Base-by-base conservation (phyloP, 2,329 filamentous ascomycete species). In the Cladophialophora exuberans region DNA sequence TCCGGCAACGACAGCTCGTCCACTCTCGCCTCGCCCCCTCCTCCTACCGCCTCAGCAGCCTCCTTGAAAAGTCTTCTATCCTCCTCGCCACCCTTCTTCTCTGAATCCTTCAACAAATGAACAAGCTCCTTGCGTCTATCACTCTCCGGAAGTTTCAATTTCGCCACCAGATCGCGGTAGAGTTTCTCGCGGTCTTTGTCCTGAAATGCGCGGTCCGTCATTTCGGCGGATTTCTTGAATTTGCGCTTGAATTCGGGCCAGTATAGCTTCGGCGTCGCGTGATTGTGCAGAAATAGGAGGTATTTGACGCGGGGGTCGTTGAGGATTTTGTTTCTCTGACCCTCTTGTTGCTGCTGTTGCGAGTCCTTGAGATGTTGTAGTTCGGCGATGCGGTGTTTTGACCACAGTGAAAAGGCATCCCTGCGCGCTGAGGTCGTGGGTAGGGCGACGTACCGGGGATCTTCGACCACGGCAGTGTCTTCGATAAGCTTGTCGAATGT, bases 231-330 rank as follows among this genome's bases (percentile, higher is more conserved):
- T 62, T 88, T 92, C 62, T 87, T 88, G 72, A 85, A 94, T 69
- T 97, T 99, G 28, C 94, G 81, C 65, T 89, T 90, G 73, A 99
- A 99, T 69, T 99, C 94, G 0, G 90, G 87, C 94, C 94, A 99
- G 77, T 96, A 99, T 1, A 99, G 80, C 73, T 96, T 97, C 0
- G 90, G 87, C 0, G 87, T 94, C 0, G 92, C 93, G 63, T 90
- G 83, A 44, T 87, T 83, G 60, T 93, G 85, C 25, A 99, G 77
- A 60, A 99, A 88, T 0, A 83, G 81, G 57, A 97, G 75, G 70
- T 95, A 99, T 1, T 87, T 84, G 61, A 96, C 87, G 42, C 82
- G 80, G 1, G 94, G 93, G 66, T 97, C 91, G 18, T 20, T 7
- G 39, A 42, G 9, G 6, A 11, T 36, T 42, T 17, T 18, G 49